Conservation (phyloP, 2,329 filamentous ascomycete genomes). For the Corinectria fuckeliana region DNA sequence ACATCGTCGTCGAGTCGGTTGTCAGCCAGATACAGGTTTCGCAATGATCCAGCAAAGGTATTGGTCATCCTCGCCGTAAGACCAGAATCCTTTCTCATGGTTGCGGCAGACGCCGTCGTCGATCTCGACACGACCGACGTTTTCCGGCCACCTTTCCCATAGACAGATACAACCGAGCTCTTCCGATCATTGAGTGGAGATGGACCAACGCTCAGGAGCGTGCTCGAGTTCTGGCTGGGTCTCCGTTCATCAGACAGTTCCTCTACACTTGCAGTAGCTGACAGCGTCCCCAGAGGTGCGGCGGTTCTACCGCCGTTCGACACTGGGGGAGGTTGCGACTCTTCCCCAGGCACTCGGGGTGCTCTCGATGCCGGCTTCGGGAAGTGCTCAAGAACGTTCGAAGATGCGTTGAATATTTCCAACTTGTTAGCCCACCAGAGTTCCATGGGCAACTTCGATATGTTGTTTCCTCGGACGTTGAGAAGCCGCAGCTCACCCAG, state of each 20-base stretch:
- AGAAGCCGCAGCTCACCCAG: conserved; percentile 83
- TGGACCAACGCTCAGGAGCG: conserved; percentile 75
- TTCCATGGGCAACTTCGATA: conserved; percentile 86
- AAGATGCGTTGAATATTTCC: conserved; percentile 92
- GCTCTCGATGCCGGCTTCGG: conserved; percentile 82
- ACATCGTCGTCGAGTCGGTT: conserved; percentile 94
- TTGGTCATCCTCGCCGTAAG: conserved; percentile 79
- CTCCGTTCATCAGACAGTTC: conserved; percentile 74
- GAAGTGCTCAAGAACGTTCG: conserved; percentile 89
- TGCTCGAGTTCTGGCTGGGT: conserved; percentile 84
- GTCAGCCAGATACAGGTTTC: conserved; percentile 87
- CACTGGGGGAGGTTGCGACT: conserved; percentile 43
- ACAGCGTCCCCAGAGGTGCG: conserved; percentile 50
- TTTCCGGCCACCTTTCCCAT: conserved; percentile 81
- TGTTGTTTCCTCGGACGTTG: conserved; percentile 92
- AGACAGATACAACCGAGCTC: conserved; percentile 82
- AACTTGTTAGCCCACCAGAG: conserved; percentile 95
- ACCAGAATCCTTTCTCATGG: conserved; percentile 84
- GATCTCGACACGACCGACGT: conserved; percentile 79
- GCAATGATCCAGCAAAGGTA: conserved; percentile 87
- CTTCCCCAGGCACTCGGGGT: conserved; percentile 65
- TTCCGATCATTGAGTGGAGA: conserved; percentile 78
- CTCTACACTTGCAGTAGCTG: conserved; percentile 75
- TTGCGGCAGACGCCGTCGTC: conserved; percentile 59
- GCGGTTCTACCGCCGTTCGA: conserved; percentile 53